Conservation (phyloP, 2,329 filamentous ascomycete species). For the Rhexocercosporidium sp. region DNA sequence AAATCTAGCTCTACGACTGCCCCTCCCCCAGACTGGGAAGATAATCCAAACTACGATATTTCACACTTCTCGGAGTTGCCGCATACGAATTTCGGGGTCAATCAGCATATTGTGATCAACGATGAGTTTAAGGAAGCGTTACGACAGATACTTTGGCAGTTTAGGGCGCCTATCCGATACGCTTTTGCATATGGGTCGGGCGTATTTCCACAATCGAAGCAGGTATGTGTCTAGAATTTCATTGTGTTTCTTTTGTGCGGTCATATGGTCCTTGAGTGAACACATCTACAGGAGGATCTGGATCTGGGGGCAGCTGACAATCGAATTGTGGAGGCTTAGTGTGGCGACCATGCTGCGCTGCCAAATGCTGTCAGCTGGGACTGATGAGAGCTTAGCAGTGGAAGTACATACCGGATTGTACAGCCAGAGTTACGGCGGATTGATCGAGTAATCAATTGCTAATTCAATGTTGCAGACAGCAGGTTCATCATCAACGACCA, state of each 20-base stretch:
- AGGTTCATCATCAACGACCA: constrained; percentile 56
- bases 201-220: constrained; percentile 79
- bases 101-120: constrained; percentile 96
- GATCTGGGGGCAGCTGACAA: too few relatives aligned
- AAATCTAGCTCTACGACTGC: constrained; percentile 25
- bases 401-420: background rate
- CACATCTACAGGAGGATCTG: background rate
- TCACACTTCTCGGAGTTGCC: constrained; percentile 78
- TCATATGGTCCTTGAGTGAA: background rate
- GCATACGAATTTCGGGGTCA: constrained; percentile 84
- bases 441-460: background rate
- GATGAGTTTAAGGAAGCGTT: constrained; percentile 93
- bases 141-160: constrained; percentile 86
- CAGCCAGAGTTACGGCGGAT: background rate
- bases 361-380: too few relatives aligned
- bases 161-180: constrained; percentile 91
- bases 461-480: constrained; percentile 34
- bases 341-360: too few relatives aligned
- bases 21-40: constrained; percentile 64
- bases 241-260: background rate
- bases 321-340: too few relatives aligned
- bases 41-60: constrained; percentile 73
- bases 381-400: background rate
- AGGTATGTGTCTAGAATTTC: constrained; percentile 21
- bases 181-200: constrained; percentile 97